A percentile compares a stretch with the other conserved stretches of the same genome.
phyloP scores from a whole-genome alignment of 495 filamentous ascomycete genomes.

The Margaritispora aquatica region DNA sequence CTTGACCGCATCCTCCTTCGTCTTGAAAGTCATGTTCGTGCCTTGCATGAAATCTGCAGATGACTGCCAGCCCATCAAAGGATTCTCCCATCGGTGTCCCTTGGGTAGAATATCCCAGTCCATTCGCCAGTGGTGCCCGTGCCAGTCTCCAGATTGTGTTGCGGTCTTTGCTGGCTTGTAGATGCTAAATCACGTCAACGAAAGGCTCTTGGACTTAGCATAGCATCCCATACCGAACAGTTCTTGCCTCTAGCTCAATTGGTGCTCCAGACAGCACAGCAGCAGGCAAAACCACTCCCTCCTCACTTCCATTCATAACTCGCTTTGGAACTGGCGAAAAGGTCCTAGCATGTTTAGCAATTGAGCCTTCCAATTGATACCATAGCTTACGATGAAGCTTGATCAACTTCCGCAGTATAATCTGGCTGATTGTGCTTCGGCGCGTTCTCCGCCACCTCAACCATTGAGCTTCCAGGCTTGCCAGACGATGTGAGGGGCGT shows the following conservation, averaged over 20 bases:
- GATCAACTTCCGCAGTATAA: constrained; percentile 50
- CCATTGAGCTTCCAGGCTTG: constrained; percentile 9
- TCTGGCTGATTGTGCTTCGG: constrained; percentile 59
- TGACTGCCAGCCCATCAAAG: constrained; percentile 96
- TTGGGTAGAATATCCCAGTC: constrained; percentile 92
- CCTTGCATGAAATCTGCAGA: constrained; percentile 91
- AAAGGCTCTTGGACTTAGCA: neutral
- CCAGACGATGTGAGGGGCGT: constrained; percentile 25
- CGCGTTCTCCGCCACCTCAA: constrained; percentile 15
- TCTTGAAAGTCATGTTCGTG: constrained; percentile 81
- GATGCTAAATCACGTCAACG: constrained; percentile 37
- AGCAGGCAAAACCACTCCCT: constrained; percentile 65
- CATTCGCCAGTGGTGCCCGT: constrained; percentile 86
- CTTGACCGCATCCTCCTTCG: constrained; percentile 87
- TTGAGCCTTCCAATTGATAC: neutral
- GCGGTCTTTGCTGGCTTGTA: constrained; percentile 76
- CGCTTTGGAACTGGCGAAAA: constrained; percentile 86
- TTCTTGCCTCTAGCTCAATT: constrained; percentile 85
- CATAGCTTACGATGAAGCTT: constrained; percentile 24
- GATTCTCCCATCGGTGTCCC: constrained; percentile 95
- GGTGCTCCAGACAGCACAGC: constrained; percentile 89
- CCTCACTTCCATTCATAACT: constrained; percentile 86
- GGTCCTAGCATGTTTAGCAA: constrained; percentile 41
- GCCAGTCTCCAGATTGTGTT: constrained; percentile 86
- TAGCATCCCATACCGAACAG: constrained; percentile 64